phyloP scores from a whole-genome alignment of 1,139 yeast genomes.

The Lodderomyces metapsilosis region DNA sequence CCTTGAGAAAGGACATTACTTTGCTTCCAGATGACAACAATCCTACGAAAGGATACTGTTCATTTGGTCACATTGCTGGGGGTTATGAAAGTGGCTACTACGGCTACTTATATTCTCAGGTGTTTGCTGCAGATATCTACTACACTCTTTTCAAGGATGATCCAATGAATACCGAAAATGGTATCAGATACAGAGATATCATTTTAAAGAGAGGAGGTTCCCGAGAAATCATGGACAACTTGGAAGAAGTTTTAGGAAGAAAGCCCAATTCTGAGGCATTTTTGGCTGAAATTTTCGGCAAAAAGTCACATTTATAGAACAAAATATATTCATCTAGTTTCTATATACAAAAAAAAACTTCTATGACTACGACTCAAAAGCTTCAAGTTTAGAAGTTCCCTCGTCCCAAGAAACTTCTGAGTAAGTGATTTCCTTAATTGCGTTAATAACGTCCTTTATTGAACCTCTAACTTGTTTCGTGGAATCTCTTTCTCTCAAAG shows the following conservation, averaged over 20 bases:
- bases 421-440: conserved; percentile 75
- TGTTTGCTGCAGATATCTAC: conserved; percentile 81
- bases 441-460: conserved; percentile 70
- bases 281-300: conserved; percentile 50
- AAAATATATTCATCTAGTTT: conserved; percentile 1
- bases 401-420: conserved; percentile 78
- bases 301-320: conserved; percentile 1
- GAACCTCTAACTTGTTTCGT: conserved; percentile 97
- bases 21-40: conserved; percentile 55
- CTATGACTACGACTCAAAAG: conserved; percentile 54
- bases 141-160: conserved; percentile 65
- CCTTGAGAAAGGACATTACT: conserved; percentile 56
- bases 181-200: conserved; percentile 66
- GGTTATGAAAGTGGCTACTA: conserved; percentile 87
- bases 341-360: conserved; percentile 3
- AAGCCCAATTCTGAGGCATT: conserved; percentile 73
- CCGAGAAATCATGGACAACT: conserved; percentile 61
- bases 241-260: conserved; percentile 70
- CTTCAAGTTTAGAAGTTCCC: conserved; percentile 69
- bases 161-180: conserved; percentile 64
- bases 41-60: conserved; percentile 63
- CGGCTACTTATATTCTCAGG: conserved; percentile 83
- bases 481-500: conserved; percentile 97
- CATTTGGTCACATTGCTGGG: conserved; percentile 81
- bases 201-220: conserved; percentile 74